Evolutionary conservation across 2,329 filamentous ascomycete genomes (phyloP).

Genomic region (Penicillium sclerotigenum): DNA sequence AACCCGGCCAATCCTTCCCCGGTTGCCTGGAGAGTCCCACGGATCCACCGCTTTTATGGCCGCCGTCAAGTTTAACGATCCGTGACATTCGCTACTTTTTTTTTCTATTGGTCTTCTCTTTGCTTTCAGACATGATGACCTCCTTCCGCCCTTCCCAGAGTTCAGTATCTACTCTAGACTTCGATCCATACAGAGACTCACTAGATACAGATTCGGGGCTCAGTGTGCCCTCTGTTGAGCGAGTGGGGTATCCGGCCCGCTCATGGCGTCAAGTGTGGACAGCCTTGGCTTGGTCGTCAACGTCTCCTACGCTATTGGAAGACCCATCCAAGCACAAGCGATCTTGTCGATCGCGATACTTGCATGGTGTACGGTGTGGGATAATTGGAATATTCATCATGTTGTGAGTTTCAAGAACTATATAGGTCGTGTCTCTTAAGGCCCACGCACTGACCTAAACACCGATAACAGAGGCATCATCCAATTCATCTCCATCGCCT

Average conservation of each 20-base stretch:
- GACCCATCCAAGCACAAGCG: slow-evolving; percentile 8
- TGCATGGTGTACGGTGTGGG: slow-evolving; percentile 19
- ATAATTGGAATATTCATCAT: slow-evolving; percentile 31
- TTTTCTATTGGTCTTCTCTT: neutral
- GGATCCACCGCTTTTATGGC: slow-evolving; percentile 11
- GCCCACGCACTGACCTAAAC: slow-evolving; percentile 3
- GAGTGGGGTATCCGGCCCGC: slow-evolving; percentile 14
- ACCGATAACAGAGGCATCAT: slow-evolving; percentile 36
- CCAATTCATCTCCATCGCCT: slow-evolving; percentile 40
- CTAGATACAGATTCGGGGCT: neutral
- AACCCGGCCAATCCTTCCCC: too few relatives aligned
- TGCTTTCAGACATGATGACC: neutral
- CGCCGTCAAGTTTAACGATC: too few relatives aligned
- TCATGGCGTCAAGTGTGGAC: slow-evolving; percentile 16
- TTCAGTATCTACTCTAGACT: slow-evolving; percentile 11
- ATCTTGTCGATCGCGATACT: slow-evolving; percentile 14
- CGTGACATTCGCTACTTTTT: too few relatives aligned
- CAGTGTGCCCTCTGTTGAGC: slow-evolving; percentile 1
- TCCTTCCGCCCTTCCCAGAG: slow-evolving; percentile 3
- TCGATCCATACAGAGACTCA: slow-evolving; percentile 19
- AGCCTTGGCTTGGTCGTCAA: slow-evolving; percentile 10
- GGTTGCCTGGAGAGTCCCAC: neutral
- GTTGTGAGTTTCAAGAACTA: slow-evolving; percentile 28
- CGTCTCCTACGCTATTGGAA: slow-evolving; percentile 6
- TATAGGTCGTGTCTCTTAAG: neutral